These are phyloP conservation scores for Haemoproteus tartakovskyi DNA, from an alignment of 169 alveolate species.

Conservation along the genomic window DNA sequence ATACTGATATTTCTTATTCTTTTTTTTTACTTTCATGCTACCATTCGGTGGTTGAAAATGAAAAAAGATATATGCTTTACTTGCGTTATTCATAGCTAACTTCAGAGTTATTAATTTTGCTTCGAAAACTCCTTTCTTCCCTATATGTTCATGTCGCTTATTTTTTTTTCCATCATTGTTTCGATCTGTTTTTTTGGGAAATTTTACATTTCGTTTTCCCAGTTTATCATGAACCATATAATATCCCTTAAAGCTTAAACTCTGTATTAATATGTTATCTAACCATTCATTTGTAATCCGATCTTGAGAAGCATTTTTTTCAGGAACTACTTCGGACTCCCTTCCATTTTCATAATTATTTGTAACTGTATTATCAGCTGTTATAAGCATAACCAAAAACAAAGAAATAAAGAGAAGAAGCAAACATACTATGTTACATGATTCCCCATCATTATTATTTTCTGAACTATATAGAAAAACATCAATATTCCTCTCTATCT, in stretches of 20 bases:
- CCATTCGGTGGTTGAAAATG: slow-evolving; percentile 13
- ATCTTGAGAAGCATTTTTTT: neutral
- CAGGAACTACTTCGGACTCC: neutral
- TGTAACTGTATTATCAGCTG: slow-evolving; percentile 13
- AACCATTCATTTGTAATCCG: slow-evolving; percentile 2
- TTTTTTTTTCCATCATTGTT: neutral
- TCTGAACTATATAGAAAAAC: slow-evolving; percentile 17
- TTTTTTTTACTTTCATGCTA: neutral
- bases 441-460: slow-evolving; percentile 19
- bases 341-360: neutral
- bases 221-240: neutral
- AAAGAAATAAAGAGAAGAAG: slow-evolving; percentile 29
- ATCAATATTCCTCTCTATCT: slow-evolving; percentile 11
- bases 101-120: slow-evolving; percentile 45
- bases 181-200: neutral
- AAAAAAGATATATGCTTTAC: slow-evolving; percentile 22
- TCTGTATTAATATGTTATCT: slow-evolving; percentile 25
- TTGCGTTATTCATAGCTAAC: slow-evolving; percentile 15
- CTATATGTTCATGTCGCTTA: neutral
- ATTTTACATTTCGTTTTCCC: neutral
- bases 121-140: slow-evolving; percentile 1
- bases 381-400: slow-evolving; percentile 21
- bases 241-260: slow-evolving; percentile 25
- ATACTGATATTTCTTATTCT: slow-evolving; percentile 6
- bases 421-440: slow-evolving; percentile 33